Evolutionary conservation across 495 filamentous ascomycete species (phyloP).

Genomic region (Penicillium pancosmium): DNA sequence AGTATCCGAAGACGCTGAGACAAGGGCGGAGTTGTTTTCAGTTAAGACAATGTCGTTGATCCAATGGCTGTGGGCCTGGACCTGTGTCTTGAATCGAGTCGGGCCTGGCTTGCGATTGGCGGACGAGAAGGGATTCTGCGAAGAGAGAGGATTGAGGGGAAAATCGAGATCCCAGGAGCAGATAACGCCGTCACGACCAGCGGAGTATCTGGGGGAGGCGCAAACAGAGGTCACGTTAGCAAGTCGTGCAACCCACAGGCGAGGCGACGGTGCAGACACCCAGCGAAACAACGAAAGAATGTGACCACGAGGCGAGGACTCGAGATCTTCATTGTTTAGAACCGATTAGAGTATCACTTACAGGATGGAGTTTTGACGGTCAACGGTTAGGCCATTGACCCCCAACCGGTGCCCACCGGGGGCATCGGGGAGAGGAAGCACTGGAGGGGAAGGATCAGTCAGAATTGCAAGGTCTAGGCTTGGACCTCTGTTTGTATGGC

Average conservation of each 20-base stretch:
- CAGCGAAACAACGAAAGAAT: not conserved
- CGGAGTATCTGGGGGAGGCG: conserved; percentile 73
- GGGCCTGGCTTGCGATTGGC: conserved; percentile 30
- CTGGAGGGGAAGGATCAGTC: conserved; percentile 47
- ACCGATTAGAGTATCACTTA: conserved; percentile 45
- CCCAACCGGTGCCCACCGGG: conserved; percentile 89
- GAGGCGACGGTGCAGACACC: not conserved
- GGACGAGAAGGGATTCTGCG: conserved; percentile 37
- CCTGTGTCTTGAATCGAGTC: conserved; percentile 82
- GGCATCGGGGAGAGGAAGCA: conserved; percentile 91
- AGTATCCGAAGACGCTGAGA: conserved; percentile 94
- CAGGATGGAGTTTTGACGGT: conserved; percentile 83
- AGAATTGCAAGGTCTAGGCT: conserved; percentile 11
- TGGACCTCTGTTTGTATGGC: not conserved
- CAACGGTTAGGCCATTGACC: conserved; percentile 90
- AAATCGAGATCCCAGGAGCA: conserved; percentile 91
- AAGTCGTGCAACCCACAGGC: conserved; percentile 20
- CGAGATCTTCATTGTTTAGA: no score
- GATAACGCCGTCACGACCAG: conserved; percentile 91
- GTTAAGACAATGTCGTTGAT: conserved; percentile 94
- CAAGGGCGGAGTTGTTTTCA: conserved; percentile 77
- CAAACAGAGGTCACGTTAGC: conserved; percentile 26
- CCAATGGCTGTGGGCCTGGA: conserved; percentile 99
- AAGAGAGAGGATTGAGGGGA: conserved; percentile 36
- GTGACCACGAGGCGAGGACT: not conserved